phyloP scores from a whole-genome alignment of 2,329 filamentous ascomycete genomes.

The Fusarium beomiforme region DNA sequence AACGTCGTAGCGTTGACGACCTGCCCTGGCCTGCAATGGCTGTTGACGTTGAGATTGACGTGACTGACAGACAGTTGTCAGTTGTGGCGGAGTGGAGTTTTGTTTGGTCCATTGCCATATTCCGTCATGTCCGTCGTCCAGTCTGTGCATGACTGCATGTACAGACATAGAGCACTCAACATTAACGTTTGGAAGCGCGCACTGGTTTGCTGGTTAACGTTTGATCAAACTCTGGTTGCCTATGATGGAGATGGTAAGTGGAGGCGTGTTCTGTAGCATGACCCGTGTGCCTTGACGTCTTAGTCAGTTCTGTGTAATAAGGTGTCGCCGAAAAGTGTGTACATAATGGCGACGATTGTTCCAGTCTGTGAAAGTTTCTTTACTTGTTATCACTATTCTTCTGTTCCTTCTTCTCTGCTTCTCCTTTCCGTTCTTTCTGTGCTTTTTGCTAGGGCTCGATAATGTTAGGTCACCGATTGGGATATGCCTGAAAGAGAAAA shows the following conservation, averaged over 20 bases:
- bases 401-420: not conserved
- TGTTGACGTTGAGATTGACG: slow-evolving; percentile 11
- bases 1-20: not conserved
- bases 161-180: not conserved
- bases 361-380: not conserved
- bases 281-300: slow-evolving; percentile 23
- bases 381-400: not conserved
- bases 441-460: not conserved
- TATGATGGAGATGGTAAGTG: slow-evolving; percentile 10
- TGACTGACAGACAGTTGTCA: slow-evolving; percentile 30
- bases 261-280: slow-evolving; percentile 24
- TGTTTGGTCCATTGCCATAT: slow-evolving; percentile 11
- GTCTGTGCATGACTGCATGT: not conserved
- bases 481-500: slow-evolving; percentile 21
- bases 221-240: not conserved
- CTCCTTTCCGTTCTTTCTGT: not conserved
- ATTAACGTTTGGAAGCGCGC: slow-evolving; percentile 16
- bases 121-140: not conserved
- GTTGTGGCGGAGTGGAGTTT: slow-evolving; percentile 37
- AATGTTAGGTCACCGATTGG: not conserved
- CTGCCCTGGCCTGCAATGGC: not conserved
- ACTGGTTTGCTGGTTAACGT: not conserved
- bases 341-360: slow-evolving; percentile 3
- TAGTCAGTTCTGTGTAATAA: slow-evolving; percentile 31
- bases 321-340: slow-evolving; percentile 22